A percentile compares a stretch with the other conserved stretches of the same genome.
These are phyloP conservation scores for Pezicula neosporulosa DNA, from an alignment of 2,329 filamentous ascomycete species.

Conservation along the genomic window DNA sequence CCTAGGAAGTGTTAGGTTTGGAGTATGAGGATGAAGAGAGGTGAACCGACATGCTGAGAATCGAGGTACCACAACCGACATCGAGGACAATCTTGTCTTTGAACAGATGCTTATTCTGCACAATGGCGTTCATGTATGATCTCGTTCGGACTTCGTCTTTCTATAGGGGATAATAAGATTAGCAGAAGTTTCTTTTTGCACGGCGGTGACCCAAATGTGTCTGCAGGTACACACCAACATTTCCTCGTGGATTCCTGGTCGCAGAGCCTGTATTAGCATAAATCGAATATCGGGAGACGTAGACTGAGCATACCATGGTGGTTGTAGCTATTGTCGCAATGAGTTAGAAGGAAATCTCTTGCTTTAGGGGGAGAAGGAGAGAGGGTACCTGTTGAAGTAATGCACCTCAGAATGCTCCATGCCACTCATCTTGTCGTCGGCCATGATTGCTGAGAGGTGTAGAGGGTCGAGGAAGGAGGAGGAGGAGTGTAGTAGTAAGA, in stretches of 20 bases:
- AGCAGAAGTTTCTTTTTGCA: slow-evolving; percentile 8
- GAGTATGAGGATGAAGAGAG: slow-evolving; percentile 6
- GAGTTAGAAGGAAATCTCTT: slow-evolving; percentile 11
- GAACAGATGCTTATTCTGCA: slow-evolving; percentile 93
- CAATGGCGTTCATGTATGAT: slow-evolving; percentile 96
- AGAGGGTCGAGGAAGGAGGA: neutral
- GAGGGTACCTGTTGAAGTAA: slow-evolving; percentile 90
- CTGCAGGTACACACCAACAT: slow-evolving; percentile 74
- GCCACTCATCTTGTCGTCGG: slow-evolving; percentile 48
- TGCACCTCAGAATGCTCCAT: slow-evolving; percentile 75
- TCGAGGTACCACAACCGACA: slow-evolving; percentile 94
- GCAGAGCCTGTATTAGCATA: slow-evolving; percentile 29
- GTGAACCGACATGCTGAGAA: slow-evolving; percentile 86
- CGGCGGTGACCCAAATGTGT: slow-evolving; percentile 9
- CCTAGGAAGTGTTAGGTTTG: slow-evolving; percentile 48
- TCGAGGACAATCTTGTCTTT: slow-evolving; percentile 93
- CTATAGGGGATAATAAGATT: slow-evolving; percentile 41
- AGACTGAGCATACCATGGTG: slow-evolving; percentile 74
- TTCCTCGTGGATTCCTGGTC: slow-evolving; percentile 87
- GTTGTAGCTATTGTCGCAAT: slow-evolving; percentile 69
- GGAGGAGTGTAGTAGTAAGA: neutral
- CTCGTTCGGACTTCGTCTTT: slow-evolving; percentile 98
- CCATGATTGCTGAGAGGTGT: slow-evolving; percentile 28
- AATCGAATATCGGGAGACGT: slow-evolving; percentile 12
- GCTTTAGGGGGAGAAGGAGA: neutral